Percentiles rank a stretch among this genome's conserved stretches.
Evolutionary conservation across 2,329 filamentous ascomycete species (phyloP).

Genomic region (Exophiala xenobiotica): DNA sequence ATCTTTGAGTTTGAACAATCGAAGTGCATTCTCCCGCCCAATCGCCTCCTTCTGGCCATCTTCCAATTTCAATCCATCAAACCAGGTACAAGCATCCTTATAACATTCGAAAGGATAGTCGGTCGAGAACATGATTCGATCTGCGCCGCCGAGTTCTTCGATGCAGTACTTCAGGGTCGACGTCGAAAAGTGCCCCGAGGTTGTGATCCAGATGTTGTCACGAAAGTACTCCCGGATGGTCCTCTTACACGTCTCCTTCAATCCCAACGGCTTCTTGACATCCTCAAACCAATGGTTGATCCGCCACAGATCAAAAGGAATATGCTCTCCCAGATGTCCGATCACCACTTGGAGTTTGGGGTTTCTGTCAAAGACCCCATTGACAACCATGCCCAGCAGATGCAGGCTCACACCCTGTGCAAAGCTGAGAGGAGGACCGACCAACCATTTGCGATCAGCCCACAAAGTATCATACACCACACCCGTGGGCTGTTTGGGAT

Average conservation of each 20-base stretch:
- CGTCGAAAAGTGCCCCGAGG: constrained; percentile 43
- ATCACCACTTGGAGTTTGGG: constrained; percentile 33
- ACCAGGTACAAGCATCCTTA: constrained; percentile 32
- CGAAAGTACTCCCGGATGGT: constrained; percentile 47
- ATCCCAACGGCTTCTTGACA: constrained; percentile 30
- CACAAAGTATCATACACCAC: constrained; percentile 32
- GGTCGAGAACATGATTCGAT: constrained; percentile 44
- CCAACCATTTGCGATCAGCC: constrained; percentile 31
- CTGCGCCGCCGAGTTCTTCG: constrained; percentile 40
- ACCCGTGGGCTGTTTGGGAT: constrained; percentile 46
- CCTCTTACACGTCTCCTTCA: constrained; percentile 42
- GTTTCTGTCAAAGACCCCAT: constrained; percentile 33
- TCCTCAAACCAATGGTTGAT: constrained; percentile 37
- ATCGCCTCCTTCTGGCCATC: not conserved
- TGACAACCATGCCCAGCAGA: constrained; percentile 32
- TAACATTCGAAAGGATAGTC: constrained; percentile 36
- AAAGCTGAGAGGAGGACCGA: constrained; percentile 32
- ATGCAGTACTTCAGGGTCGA: constrained; percentile 40
- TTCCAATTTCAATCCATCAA: constrained; percentile 18
- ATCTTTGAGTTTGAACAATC: not conserved
- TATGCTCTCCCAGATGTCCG: constrained; percentile 33
- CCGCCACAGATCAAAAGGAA: constrained; percentile 46
- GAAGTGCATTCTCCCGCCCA: not conserved
- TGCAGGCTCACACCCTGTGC: constrained; percentile 33
- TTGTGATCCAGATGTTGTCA: constrained; percentile 45